These are phyloP conservation scores for Kodamaea sp. DNA, from an alignment of 1,139 yeast species.

Conservation along the genomic window DNA sequence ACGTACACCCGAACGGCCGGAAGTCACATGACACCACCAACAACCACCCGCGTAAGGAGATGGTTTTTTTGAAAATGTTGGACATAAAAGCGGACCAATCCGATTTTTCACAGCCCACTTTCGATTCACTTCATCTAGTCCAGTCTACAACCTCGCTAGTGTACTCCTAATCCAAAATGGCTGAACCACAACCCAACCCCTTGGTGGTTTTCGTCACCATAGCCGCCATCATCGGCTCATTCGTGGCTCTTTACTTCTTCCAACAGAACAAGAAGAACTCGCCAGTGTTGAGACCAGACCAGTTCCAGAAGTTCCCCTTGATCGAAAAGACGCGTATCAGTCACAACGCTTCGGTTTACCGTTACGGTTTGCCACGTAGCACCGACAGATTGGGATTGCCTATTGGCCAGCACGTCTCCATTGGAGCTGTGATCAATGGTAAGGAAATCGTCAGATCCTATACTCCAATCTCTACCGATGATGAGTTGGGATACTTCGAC, in stretches of 20 bases:
- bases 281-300: constrained; percentile 63
- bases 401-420: constrained; percentile 89
- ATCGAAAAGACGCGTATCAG: constrained; percentile 75
- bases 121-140: neutral
- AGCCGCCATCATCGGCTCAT: constrained; percentile 41
- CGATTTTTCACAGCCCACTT: constrained; percentile 1
- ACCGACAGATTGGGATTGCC: constrained; percentile 85
- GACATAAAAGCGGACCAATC: neutral
- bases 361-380: constrained; percentile 80
- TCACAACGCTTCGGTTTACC: constrained; percentile 82
- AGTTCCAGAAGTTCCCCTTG: constrained; percentile 80
- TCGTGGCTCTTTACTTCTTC: constrained; percentile 39
- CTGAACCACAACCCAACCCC: constrained; percentile 37
- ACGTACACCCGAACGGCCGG: neutral
- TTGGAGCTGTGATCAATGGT: constrained; percentile 72
- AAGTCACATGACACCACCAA: too few relatives aligned
- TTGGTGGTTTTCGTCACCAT: constrained; percentile 41
- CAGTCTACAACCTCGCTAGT: neutral
- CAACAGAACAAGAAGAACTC: constrained; percentile 41
- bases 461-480: constrained; percentile 90
- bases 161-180: constrained; percentile 12
- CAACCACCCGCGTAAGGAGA: too few relatives aligned
- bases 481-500: constrained; percentile 85
- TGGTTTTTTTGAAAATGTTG: too few relatives aligned
- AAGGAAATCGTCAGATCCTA: constrained; percentile 89